Evolutionary conservation across 805 yeast genomes (phyloP).

Genomic region (Pichia paraexigua): DNA sequence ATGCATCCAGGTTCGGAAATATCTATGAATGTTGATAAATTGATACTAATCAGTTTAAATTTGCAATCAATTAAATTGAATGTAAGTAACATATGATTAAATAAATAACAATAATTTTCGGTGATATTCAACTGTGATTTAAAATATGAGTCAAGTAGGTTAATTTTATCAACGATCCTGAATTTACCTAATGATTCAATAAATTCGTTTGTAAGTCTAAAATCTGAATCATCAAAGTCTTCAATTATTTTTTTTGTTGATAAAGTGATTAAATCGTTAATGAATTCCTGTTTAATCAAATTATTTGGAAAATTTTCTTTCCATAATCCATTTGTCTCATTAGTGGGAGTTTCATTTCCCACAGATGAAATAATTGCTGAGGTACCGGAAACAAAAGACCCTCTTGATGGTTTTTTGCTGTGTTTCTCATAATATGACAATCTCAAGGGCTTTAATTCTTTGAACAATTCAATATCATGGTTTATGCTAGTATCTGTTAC

Average conservation of each 20-base stretch:
- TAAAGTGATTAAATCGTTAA: conserved; percentile 17
- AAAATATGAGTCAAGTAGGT: conserved; percentile 7
- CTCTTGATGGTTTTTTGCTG: conserved; percentile 26
- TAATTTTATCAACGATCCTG: conserved; percentile 24
- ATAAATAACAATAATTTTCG: conserved; percentile 24
- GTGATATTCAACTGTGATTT: background rate
- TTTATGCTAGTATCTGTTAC: background rate
- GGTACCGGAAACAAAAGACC: conserved; percentile 28
- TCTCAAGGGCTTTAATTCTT: background rate
- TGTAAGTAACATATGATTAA: conserved; percentile 19
- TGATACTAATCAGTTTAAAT: conserved; percentile 13
- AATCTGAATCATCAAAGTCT: background rate
- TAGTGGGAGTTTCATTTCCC: conserved; percentile 1
- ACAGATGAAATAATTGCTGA: conserved; percentile 30
- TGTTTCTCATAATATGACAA: conserved; percentile 9
- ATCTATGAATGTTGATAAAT: conserved; percentile 12
- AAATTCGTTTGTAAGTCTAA: conserved; percentile 11
- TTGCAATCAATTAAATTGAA: conserved; percentile 6
- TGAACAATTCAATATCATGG: background rate
- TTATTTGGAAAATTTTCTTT: conserved; percentile 12
- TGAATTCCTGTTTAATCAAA: conserved; percentile 17
- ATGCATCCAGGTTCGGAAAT: conserved; percentile 3
- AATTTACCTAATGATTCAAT: conserved; percentile 25
- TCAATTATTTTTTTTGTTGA: conserved; percentile 10
- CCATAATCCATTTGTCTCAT: conserved; percentile 8